Evolutionary conservation across 805 yeast species (phyloP).

Genomic region (Dipodascus albidus): DNA sequence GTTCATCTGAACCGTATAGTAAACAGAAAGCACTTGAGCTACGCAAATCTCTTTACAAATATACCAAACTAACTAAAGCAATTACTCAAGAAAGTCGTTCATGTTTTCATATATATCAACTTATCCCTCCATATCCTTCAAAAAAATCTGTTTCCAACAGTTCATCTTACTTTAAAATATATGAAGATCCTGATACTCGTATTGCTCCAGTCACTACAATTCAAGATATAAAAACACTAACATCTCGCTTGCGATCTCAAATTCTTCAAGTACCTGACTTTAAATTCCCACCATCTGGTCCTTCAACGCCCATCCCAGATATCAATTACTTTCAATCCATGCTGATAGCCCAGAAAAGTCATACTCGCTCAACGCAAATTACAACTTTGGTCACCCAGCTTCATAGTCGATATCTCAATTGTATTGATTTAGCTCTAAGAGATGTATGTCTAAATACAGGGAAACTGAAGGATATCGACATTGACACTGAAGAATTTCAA

Average conservation of each 20-base stretch:
- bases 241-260: neutral
- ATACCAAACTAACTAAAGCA: neutral
- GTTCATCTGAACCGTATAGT: neutral
- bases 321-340: neutral
- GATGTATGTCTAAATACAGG: neutral
- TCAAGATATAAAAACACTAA: neutral
- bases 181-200: neutral
- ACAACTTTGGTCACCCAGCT: neutral
- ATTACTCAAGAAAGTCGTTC: neutral
- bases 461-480: neutral
- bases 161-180: no score
- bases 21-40: neutral
- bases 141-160: neutral
- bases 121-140: neutral
- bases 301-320: neutral
- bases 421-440: neutral
- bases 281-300: neutral
- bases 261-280: neutral
- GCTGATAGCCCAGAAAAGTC: neutral
- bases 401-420: neutral
- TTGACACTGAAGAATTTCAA: neutral
- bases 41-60: neutral
- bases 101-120: neutral
- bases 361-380: neutral
- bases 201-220: neutral